Percentiles rank a stretch among this genome's conserved stretches.
Evolutionary conservation across 108 stramenopile species (phyloP).

Genomic region (Seminavis robusta): DNA sequence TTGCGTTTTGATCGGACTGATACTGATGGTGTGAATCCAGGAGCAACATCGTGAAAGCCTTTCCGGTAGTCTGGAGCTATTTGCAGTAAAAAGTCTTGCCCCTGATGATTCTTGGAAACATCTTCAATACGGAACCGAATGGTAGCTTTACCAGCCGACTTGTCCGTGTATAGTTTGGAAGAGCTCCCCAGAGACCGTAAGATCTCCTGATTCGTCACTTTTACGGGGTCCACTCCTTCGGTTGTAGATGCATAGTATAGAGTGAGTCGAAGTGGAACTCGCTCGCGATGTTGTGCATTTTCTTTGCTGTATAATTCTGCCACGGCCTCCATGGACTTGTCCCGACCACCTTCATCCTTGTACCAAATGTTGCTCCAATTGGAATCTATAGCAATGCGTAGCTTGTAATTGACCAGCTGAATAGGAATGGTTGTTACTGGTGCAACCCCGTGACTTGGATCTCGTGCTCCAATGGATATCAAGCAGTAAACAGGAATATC

Average conservation of each 20-base stretch:
- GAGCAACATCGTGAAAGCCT: conserved; percentile 60
- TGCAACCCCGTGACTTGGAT: neutral
- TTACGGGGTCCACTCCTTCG: conserved; percentile 14
- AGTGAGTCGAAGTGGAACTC: conserved; percentile 25
- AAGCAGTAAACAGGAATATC: neutral
- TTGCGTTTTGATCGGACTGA: conserved; percentile 81
- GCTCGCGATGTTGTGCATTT: conserved; percentile 17
- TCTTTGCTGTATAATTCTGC: conserved; percentile 50
- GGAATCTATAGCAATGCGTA: conserved; percentile 13
- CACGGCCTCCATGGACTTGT: conserved; percentile 75
- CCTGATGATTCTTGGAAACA: conserved; percentile 90
- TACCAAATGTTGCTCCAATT: conserved; percentile 79
- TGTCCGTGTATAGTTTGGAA: conserved; percentile 26
- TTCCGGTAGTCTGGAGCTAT: conserved; percentile 50
- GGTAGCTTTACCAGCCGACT: conserved; percentile 23
- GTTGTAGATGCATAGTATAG: conserved; percentile 38
- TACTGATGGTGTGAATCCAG: conserved; percentile 62
- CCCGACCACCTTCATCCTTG: conserved; percentile 90
- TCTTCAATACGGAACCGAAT: conserved; percentile 81
- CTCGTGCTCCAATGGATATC: neutral
- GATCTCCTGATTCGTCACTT: conserved; percentile 77
- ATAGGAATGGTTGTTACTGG: conserved; percentile 11
- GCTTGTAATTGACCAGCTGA: conserved; percentile 42
- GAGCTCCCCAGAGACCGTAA: conserved; percentile 41
- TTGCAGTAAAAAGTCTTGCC: conserved; percentile 65